These are phyloP conservation scores for Sabuloglossum arenarium DNA, from an alignment of 495 filamentous ascomycete genomes.

Conservation along the genomic window DNA sequence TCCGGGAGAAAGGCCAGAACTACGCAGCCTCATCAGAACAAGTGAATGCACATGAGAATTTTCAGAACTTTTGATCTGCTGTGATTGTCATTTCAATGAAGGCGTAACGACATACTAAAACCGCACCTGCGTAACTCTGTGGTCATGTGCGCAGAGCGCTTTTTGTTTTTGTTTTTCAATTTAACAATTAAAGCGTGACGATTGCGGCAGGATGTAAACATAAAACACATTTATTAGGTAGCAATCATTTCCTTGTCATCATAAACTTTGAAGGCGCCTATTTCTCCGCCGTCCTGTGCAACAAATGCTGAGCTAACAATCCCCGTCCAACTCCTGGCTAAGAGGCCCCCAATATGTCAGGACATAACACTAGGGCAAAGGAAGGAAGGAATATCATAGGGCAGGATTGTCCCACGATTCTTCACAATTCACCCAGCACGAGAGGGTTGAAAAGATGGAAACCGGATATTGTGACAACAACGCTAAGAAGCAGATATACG, in stretches of 20 bases:
- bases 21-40: too few relatives aligned
- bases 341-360: not conserved
- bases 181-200: not conserved
- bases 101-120: too few relatives aligned
- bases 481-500: not conserved
- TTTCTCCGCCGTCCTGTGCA: constrained; percentile 1
- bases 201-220: not conserved
- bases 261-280: not conserved
- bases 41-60: too few relatives aligned
- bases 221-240: not conserved
- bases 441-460: not conserved
- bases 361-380: not conserved
- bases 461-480: not conserved
- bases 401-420: not conserved
- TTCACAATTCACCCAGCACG: not conserved
- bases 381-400: not conserved
- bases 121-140: too few relatives aligned
- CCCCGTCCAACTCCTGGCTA: not conserved
- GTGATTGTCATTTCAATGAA: too few relatives aligned
- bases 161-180: too few relatives aligned
- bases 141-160: too few relatives aligned
- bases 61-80: too few relatives aligned
- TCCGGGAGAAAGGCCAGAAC: too few relatives aligned
- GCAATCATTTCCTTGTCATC: not conserved
- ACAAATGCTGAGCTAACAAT: constrained; percentile 2